These are phyloP conservation scores for Cucumis melo DNA, from an alignment of 306 rosid genomes.

Conservation along the genomic window DNA sequence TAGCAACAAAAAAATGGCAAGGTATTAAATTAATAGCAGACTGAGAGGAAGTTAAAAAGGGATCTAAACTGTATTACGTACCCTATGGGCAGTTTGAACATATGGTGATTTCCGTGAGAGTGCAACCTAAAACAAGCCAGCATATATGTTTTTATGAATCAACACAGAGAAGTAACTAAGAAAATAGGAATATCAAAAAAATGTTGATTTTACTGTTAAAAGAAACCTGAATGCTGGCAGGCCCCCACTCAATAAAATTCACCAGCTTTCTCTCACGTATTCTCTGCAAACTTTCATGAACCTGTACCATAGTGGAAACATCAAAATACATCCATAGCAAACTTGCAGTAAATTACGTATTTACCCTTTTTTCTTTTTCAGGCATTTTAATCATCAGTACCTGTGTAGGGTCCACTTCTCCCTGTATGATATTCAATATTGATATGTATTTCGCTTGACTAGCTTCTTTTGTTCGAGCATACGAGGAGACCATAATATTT, in stretches of 20 bases:
- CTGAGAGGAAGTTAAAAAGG: not conserved
- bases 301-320: conserved; percentile 35
- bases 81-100: conserved; percentile 96
- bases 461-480: conserved; percentile 97
- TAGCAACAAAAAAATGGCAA: not conserved
- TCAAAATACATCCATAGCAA: conserved; percentile 6
- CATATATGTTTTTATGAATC: not conserved
- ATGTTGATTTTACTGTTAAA: conserved; percentile 8
- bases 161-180: not conserved
- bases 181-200: conserved; percentile 9
- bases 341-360: not conserved
- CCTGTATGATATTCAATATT: conserved; percentile 92
- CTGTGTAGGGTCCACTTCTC: conserved; percentile 99
- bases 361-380: not conserved
- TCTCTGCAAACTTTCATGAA: conserved; percentile 98
- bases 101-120: conserved; percentile 96
- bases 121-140: conserved; percentile 54
- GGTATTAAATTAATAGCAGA: not conserved
- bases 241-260: conserved; percentile 99
- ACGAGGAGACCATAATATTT: conserved; percentile 96
- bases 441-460: conserved; percentile 99
- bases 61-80: conserved; percentile 8
- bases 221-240: conserved; percentile 94
- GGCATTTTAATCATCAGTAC: conserved; percentile 16
- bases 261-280: conserved; percentile 97